Evolutionary conservation across 352 stramenopile species (phyloP).

Genomic region (Phytophthora brassicae): DNA sequence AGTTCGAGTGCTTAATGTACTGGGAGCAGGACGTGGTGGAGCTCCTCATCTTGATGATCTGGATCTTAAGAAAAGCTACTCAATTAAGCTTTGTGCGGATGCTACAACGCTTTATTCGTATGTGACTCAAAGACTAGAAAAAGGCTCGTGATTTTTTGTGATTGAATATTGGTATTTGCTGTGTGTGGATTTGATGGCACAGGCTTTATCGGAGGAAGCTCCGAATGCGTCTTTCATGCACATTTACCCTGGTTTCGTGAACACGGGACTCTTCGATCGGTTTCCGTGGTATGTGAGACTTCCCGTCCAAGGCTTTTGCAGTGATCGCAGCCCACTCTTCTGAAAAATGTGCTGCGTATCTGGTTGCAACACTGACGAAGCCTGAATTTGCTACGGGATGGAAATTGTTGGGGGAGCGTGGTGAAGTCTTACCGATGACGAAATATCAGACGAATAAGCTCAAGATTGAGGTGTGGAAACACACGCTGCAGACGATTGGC

Average conservation of each 20-base stretch:
- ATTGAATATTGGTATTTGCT: not conserved
- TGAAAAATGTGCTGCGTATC: slow-evolving; percentile 26
- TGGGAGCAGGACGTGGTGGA: slow-evolving; percentile 28
- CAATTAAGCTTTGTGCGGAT: slow-evolving; percentile 28
- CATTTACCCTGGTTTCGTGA: slow-evolving; percentile 35
- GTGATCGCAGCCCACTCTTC: slow-evolving; percentile 25
- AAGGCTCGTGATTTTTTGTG: no score
- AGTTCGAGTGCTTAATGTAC: slow-evolving; percentile 32
- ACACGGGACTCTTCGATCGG: slow-evolving; percentile 23
- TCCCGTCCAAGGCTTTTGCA: slow-evolving; percentile 24
- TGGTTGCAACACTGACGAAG: slow-evolving; percentile 29
- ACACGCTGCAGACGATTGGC: slow-evolving; percentile 29
- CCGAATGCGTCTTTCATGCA: slow-evolving; percentile 37
- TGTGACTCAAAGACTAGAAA: not conserved
- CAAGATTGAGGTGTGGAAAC: slow-evolving; percentile 27
- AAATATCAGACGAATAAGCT: slow-evolving; percentile 33
- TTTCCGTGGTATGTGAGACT: slow-evolving; percentile 31
- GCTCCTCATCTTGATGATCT: slow-evolving; percentile 29
- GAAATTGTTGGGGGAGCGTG: slow-evolving; percentile 25
- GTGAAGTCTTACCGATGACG: slow-evolving; percentile 21
- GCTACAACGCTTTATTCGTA: slow-evolving; percentile 36
- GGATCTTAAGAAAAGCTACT: slow-evolving; percentile 33
- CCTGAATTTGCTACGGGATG: slow-evolving; percentile 23
- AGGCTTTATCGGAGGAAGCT: slow-evolving; percentile 29
- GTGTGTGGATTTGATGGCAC: slow-evolving; percentile 31